These are phyloP conservation scores for Schizonepeta tenuifolia DNA, from an alignment of 257 asterid genomes.

Conservation along the genomic window DNA sequence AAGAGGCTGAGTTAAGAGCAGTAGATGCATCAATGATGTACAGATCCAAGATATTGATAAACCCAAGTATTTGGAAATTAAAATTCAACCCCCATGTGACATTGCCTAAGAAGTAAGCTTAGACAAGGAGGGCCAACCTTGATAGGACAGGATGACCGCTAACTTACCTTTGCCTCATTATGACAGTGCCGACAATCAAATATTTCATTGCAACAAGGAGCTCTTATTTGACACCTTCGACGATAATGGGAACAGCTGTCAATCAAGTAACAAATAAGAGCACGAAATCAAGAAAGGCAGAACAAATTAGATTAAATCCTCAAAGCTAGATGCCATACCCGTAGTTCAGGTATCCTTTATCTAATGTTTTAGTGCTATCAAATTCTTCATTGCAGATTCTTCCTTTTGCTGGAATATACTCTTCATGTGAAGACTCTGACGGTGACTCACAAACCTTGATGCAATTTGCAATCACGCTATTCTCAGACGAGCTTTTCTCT, in stretches of 20 bases:
- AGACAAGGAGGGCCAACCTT: neutral
- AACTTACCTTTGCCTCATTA: conserved; percentile 75
- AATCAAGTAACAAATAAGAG: conserved; percentile 25
- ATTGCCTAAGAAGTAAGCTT: neutral
- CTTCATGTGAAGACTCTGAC: conserved; percentile 36
- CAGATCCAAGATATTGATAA: neutral
- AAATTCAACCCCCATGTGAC: conserved; percentile 3
- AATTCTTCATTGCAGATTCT: conserved; percentile 18
- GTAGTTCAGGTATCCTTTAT: conserved; percentile 64
- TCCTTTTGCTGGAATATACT: conserved; percentile 7
- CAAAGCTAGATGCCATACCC: conserved; percentile 61
- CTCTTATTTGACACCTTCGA: conserved; percentile 77
- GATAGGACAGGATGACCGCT: neutral
- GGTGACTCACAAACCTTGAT: conserved; percentile 23
- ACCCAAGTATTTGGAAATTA: conserved; percentile 2
- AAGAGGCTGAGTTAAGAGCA: neutral
- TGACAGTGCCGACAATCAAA: conserved; percentile 91
- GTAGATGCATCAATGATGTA: conserved; percentile 16
- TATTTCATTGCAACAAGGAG: conserved; percentile 84
- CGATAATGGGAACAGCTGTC: conserved; percentile 82
- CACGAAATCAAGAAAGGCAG: conserved; percentile 19
- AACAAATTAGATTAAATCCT: conserved; percentile 6
- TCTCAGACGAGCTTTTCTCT: conserved; percentile 27
- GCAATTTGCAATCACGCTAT: conserved; percentile 23
- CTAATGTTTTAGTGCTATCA: conserved; percentile 43